Evolutionary conservation across 805 yeast species (phyloP).

Genomic region (Sugiyamaella lignohabitans): DNA sequence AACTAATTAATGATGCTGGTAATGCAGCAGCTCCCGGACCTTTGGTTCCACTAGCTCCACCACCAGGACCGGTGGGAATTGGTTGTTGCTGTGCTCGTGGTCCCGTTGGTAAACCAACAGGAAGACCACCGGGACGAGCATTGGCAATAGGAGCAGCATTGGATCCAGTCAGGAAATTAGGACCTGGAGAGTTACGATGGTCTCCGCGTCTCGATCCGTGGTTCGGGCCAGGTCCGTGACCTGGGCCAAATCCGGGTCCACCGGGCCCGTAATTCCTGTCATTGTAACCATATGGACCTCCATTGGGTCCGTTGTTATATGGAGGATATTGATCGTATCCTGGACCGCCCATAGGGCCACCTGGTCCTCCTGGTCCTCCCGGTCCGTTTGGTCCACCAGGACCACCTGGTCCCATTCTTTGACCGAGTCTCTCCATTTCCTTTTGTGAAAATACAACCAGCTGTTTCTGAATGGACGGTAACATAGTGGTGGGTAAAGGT

Average conservation of each 20-base stretch:
- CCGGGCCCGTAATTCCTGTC: too few relatives aligned
- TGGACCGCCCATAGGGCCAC: background rate
- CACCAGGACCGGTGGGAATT: background rate
- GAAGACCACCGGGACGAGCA: background rate
- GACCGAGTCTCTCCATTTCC: constrained; percentile 22
- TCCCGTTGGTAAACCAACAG: background rate
- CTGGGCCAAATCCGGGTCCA: too few relatives aligned
- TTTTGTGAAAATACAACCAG: constrained; percentile 24
- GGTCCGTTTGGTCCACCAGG: background rate
- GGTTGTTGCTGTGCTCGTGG: background rate
- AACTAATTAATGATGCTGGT: constrained; percentile 18
- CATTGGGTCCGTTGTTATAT: background rate
- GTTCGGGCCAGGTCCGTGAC: background rate
- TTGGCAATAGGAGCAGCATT: background rate
- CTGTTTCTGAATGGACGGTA: constrained; percentile 28
- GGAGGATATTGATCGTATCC: background rate
- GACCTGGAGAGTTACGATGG: too few relatives aligned
- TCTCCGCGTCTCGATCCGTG: too few relatives aligned
- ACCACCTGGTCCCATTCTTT: background rate
- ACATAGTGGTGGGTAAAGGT: constrained; percentile 23
- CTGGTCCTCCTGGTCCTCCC: background rate
- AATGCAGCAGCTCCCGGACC: background rate
- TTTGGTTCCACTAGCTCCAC: too few relatives aligned
- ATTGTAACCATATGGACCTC: background rate
- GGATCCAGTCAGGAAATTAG: background rate